Percentiles rank a stretch among this genome's conserved stretches.
Evolutionary conservation across 2,329 filamentous ascomycete genomes (phyloP).

Genomic region (Stachybotrys echinatus): DNA sequence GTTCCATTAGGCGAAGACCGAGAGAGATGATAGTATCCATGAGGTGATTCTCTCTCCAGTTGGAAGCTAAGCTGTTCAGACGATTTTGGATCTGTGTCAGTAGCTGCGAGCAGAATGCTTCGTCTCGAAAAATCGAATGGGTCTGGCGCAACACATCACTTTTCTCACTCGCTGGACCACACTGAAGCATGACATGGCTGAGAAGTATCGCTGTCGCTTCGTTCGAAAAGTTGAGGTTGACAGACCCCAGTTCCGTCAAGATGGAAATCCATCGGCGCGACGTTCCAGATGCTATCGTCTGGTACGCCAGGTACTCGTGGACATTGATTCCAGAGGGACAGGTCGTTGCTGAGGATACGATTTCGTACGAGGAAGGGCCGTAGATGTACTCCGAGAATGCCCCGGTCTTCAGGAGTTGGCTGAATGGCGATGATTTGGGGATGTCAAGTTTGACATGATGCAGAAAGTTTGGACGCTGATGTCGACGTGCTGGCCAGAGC

Average conservation of each 20-base stretch:
- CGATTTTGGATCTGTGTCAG: slow-evolving; percentile 37
- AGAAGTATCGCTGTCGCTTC: slow-evolving; percentile 46
- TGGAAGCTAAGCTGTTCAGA: slow-evolving; percentile 41
- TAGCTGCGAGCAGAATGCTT: slow-evolving; percentile 41
- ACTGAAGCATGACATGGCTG: slow-evolving; percentile 45
- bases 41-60: slow-evolving; percentile 53
- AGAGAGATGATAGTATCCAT: slow-evolving; percentile 56
- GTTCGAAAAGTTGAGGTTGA: slow-evolving; percentile 56
- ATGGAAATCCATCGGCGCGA: slow-evolving; percentile 43
- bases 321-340: slow-evolving; percentile 43
- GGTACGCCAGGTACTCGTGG: slow-evolving; percentile 50
- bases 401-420: slow-evolving; percentile 10
- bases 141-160: slow-evolving; percentile 29
- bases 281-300: slow-evolving; percentile 41
- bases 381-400: slow-evolving; percentile 11
- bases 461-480: slow-evolving; percentile 10
- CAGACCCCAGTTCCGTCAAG: slow-evolving; percentile 43
- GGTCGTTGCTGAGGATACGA: slow-evolving; percentile 42
- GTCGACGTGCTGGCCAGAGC: slow-evolving; percentile 12
- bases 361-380: slow-evolving; percentile 48
- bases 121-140: slow-evolving; percentile 46
- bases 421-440: slow-evolving; percentile 11
- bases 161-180: slow-evolving; percentile 37
- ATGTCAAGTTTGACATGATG: slow-evolving; percentile 15
- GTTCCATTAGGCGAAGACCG: slow-evolving; percentile 30